A percentile compares a stretch with the other conserved stretches of the same genome.
phyloP scores from a whole-genome alignment of 2,329 filamentous ascomycete species.

The Lachnellula occidentalis region DNA sequence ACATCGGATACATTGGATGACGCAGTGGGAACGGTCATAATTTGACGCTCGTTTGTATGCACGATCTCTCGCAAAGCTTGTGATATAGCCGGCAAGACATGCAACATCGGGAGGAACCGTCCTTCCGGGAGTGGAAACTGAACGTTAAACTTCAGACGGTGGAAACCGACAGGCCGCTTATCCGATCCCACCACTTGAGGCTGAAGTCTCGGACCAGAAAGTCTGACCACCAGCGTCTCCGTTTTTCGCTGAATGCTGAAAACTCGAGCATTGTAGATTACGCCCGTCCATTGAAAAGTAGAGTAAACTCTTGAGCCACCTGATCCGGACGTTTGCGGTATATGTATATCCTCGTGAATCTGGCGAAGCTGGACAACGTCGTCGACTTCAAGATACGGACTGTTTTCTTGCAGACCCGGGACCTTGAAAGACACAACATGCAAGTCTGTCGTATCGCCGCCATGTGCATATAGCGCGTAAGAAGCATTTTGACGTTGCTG shows the following conservation, averaged over 20 bases:
- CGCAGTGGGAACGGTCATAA: background rate
- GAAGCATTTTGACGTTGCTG: conserved; percentile 12
- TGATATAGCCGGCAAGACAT: conserved; percentile 14
- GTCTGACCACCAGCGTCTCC: conserved; percentile 3
- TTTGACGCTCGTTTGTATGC: background rate
- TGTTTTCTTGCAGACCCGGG: conserved; percentile 18
- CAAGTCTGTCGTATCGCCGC: background rate
- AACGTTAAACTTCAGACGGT: conserved; percentile 11
- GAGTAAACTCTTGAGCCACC: background rate
- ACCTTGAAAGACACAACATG: conserved; percentile 5
- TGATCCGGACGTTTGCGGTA: background rate
- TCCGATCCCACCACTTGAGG: background rate
- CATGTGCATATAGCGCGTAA: conserved; percentile 13
- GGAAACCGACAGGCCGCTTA: background rate
- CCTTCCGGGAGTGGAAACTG: conserved; percentile 12
- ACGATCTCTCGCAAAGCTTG: conserved; percentile 1
- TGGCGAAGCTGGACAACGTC: conserved; percentile 17
- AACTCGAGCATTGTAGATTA: conserved; percentile 13
- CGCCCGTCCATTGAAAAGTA: conserved; percentile 10
- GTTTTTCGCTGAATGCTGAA: conserved; percentile 9
- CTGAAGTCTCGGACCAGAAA: background rate
- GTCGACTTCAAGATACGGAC: conserved; percentile 18
- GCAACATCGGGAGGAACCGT: conserved; percentile 10
- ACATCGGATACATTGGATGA: background rate
- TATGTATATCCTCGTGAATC: conserved; percentile 6